Conservation (phyloP, 2,329 filamentous ascomycete species). For the Nigrograna mackinnonii region DNA sequence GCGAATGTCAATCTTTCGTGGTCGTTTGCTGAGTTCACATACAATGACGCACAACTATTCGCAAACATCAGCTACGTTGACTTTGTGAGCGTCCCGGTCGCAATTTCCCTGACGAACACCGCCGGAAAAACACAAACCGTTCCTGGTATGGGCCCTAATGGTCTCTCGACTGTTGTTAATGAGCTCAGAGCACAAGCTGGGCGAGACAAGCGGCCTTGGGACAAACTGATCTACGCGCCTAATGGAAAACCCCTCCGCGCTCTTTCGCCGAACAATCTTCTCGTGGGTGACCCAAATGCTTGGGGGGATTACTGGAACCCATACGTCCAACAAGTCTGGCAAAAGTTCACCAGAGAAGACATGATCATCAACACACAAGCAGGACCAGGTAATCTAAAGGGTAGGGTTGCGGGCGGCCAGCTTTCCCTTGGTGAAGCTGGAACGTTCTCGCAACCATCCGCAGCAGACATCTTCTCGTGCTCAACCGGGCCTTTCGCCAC, state of each 20-base stretch:
- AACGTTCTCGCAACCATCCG: conserved; percentile 60
- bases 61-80: conserved; percentile 72
- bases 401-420: conserved; percentile 46
- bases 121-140: conserved; percentile 48
- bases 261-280: conserved; percentile 50
- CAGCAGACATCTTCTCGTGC: conserved; percentile 67
- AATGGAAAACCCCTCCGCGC: conserved; percentile 43
- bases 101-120: conserved; percentile 49
- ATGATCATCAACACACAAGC: conserved; percentile 69
- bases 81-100: conserved; percentile 61
- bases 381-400: conserved; percentile 57
- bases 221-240: conserved; percentile 57
- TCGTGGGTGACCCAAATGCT: conserved; percentile 49
- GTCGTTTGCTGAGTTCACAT: conserved; percentile 53
- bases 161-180: conserved; percentile 59
- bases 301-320: conserved; percentile 57
- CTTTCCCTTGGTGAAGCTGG: conserved; percentile 48
- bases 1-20: conserved; percentile 51
- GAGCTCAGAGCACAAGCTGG: conserved; percentile 59
- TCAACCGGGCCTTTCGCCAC: conserved; percentile 64
- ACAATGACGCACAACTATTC: conserved; percentile 51
- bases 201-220: conserved; percentile 62
- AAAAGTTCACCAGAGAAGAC: conserved; percentile 47
- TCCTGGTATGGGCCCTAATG: conserved; percentile 61
- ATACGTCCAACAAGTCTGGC: conserved; percentile 58